These are phyloP conservation scores for Pseudodiploospora longispora DNA, from an alignment of 2,329 filamentous ascomycete genomes.

Conservation along the genomic window DNA sequence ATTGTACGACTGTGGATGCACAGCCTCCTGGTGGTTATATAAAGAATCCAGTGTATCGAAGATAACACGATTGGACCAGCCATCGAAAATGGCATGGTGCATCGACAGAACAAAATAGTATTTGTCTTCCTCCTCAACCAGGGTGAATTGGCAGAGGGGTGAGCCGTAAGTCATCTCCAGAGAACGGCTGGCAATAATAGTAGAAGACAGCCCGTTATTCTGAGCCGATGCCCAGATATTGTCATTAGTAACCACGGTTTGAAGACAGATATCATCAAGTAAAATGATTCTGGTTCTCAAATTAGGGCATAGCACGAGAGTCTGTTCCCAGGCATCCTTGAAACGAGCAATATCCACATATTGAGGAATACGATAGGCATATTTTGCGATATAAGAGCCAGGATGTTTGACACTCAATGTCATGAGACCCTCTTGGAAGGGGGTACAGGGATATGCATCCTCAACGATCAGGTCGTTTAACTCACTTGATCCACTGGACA, in stretches of 20 bases:
- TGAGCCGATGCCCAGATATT: too few relatives aligned
- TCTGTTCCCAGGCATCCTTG: too few relatives aligned
- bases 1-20: constrained; percentile 35
- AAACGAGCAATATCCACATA: too few relatives aligned
- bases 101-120: constrained; percentile 42
- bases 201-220: too few relatives aligned
- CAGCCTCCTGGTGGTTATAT: constrained; percentile 24
- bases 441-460: constrained; percentile 47
- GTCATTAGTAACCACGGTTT: too few relatives aligned
- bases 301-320: too few relatives aligned
- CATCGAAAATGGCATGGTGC: constrained; percentile 50
- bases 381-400: too few relatives aligned
- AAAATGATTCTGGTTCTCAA: too few relatives aligned
- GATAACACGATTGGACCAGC: constrained; percentile 45
- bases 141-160: not conserved
- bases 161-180: too few relatives aligned
- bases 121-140: constrained; percentile 12
- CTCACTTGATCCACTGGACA: constrained; percentile 3
- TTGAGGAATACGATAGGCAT: too few relatives aligned
- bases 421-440: constrained; percentile 47
- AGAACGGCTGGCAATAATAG: too few relatives aligned
- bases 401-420: constrained; percentile 37
- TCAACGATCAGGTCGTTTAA: constrained; percentile 31
- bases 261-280: too few relatives aligned
- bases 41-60: constrained; percentile 39